Conservation (phyloP, 176 grass and related monocot genomes). For the Rhynchospora pubera region DNA sequence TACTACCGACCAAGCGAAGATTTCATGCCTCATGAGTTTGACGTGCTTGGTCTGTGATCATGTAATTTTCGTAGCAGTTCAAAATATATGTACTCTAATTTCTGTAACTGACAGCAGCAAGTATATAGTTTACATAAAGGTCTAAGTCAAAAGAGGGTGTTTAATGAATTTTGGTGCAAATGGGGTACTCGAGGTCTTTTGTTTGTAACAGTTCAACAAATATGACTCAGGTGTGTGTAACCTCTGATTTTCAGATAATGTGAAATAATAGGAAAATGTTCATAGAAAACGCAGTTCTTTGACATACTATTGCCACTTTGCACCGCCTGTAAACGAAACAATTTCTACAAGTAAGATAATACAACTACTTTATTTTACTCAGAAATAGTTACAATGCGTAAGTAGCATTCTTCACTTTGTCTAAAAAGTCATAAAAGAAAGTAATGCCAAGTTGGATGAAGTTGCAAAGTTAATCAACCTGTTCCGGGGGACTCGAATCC, state of each 20-base stretch:
- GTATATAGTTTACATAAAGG: neutral
- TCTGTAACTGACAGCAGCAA: slow-evolving; percentile 8
- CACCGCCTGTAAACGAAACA: neutral
- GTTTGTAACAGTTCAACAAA: neutral
- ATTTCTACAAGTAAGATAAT: neutral
- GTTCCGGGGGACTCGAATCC: too few species aligned
- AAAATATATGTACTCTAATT: slow-evolving; percentile 12
- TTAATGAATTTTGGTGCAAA: slow-evolving; percentile 6
- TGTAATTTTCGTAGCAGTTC: neutral
- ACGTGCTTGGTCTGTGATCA: slow-evolving; percentile 53
- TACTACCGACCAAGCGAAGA: slow-evolving; percentile 97
- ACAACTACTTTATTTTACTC: too few species aligned
- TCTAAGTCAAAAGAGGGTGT: neutral
- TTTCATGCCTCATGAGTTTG: slow-evolving; percentile 96
- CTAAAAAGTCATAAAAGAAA: too few species aligned
- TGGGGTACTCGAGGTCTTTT: neutral
- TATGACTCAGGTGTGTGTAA: neutral
- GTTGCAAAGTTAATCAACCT: too few species aligned
- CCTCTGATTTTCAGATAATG: neutral
- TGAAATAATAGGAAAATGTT: slow-evolving; percentile 8
- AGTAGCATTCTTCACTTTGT: too few species aligned
- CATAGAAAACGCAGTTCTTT: neutral
- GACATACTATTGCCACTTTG: neutral
- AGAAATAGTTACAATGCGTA: too few species aligned
- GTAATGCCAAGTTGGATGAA: too few species aligned